These are phyloP conservation scores for Buxus sempervirens DNA, from an alignment of 164 flowering plant genomes.

Conservation along the genomic window DNA sequence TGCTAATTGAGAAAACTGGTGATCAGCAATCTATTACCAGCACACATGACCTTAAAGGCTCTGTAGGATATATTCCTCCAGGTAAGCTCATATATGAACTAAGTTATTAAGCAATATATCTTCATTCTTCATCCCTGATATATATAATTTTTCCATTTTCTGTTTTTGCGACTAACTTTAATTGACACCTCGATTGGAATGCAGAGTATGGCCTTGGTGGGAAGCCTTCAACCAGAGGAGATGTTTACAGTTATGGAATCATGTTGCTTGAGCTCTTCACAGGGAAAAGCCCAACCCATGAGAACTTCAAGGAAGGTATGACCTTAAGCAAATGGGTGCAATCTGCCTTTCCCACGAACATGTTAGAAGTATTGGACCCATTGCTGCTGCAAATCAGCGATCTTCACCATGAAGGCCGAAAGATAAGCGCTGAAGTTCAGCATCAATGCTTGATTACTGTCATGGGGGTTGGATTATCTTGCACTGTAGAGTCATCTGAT, in stretches of 20 bases:
- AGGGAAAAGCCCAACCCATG: conserved; percentile 36
- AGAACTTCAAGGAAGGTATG: conserved; percentile 23
- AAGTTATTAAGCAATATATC: no score
- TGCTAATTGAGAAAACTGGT: conserved; percentile 17
- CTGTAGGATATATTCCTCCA: conserved; percentile 47
- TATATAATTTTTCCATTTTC: no score
- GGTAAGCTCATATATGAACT: no score
- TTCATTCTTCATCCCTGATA: no score
- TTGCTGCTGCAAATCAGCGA: conserved; percentile 8
- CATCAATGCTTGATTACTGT: conserved; percentile 17
- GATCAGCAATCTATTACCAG: conserved; percentile 22
- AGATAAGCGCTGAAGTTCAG: not conserved
- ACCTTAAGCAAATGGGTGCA: conserved; percentile 34
- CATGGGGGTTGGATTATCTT: conserved; percentile 31
- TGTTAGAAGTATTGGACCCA: conserved; percentile 26
- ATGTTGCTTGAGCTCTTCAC: conserved; percentile 36
- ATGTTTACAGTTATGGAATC: conserved; percentile 39
- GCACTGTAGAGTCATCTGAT: conserved; percentile 23
- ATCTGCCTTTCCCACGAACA: conserved; percentile 20
- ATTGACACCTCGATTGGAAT: not conserved
- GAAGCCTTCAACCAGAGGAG: conserved; percentile 40
- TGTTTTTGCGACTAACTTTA: no score
- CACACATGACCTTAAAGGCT: conserved; percentile 32
- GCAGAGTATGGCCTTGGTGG: conserved; percentile 44
- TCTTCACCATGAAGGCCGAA: not conserved